These are phyloP conservation scores for Paraphoma chrysanthemicola DNA, from an alignment of 2,329 filamentous ascomycete species.

Conservation along the genomic window DNA sequence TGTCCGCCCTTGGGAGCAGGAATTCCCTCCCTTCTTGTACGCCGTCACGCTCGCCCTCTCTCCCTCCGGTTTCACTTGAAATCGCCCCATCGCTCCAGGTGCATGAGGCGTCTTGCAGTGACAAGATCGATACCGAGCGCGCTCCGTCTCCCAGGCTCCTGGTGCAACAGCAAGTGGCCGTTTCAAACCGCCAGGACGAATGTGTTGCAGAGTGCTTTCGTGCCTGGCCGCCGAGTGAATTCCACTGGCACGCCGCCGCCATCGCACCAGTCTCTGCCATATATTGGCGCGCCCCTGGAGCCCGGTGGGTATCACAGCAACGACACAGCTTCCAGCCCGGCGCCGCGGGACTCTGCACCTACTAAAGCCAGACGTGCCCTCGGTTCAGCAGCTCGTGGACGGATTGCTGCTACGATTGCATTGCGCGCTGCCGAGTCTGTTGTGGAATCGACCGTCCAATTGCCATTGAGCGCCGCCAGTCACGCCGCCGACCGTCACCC, in stretches of 20 bases:
- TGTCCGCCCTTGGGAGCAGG: slow-evolving; percentile 34
- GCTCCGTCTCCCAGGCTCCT: slow-evolving; percentile 35
- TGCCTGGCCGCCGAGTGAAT: slow-evolving; percentile 48
- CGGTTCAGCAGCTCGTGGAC: slow-evolving; percentile 42
- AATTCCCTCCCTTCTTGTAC: slow-evolving; percentile 46
- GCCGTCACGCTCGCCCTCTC: slow-evolving; percentile 37
- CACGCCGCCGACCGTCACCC: slow-evolving; percentile 28
- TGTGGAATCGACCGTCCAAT: slow-evolving; percentile 41
- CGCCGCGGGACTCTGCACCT: slow-evolving; percentile 42
- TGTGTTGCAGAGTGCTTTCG: slow-evolving; percentile 48
- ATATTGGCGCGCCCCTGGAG: slow-evolving; percentile 50
- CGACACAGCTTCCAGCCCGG: slow-evolving; percentile 45
- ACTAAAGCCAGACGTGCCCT: slow-evolving; percentile 45
- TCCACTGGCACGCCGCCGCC: slow-evolving; percentile 41
- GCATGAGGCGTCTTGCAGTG: slow-evolving; percentile 49
- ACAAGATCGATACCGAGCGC: slow-evolving; percentile 42
- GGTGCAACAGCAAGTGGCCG: slow-evolving; percentile 47
- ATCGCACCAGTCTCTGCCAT: slow-evolving; percentile 44
- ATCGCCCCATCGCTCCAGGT: slow-evolving; percentile 45
- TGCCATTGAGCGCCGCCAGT: slow-evolving; percentile 29
- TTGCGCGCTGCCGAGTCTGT: slow-evolving; percentile 41
- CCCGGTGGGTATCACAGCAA: slow-evolving; percentile 46
- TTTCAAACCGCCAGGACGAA: slow-evolving; percentile 46
- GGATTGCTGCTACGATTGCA: slow-evolving; percentile 30
- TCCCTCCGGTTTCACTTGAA: slow-evolving; percentile 46